Base-by-base conservation (phyloP, 306 rosid species). In the Echinosophora koreensis region DNA sequence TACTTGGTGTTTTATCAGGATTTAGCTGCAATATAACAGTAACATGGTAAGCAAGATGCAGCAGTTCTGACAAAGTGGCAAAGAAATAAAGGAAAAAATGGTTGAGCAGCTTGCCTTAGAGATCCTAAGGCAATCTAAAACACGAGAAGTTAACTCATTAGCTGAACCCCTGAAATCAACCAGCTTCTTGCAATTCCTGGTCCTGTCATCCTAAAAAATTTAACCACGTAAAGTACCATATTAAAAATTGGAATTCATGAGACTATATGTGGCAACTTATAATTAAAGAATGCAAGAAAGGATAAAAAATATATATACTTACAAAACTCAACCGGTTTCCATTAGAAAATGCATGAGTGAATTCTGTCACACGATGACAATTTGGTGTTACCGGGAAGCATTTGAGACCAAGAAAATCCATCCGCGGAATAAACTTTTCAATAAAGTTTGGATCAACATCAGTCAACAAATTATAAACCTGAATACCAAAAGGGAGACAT, bases 331-430 rank as follows among this genome's bases (percentile, higher is more conserved):
- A 84, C 41, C 85, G 85, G 51, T 79, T 91, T 38, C 88, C 96
- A 71, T 83, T 93, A 46, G 88, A 77, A 68, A 81, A 80, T 71
- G 90, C 83, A 86, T 83, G 87, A 59, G 69, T 52, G 16, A 89
- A 46, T 85, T 96, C 99, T 47, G 93, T 84, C 77, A 92, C 90
- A 13, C 98, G 97, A 78, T 91, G 97, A 79, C 84, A 71, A 84
- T 96, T 96, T 12, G 99, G 97, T 13, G 97, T 90, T 73, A 96
- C 97, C 4, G 85, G 91, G 81, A 96, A 92, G 80, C 86, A 71
- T 75, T 63, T 82, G 54, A 96, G 74, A 66, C 59, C 47, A 69
- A 89, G 83, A 74, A 91, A 86, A 71, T 84, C 86, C 63, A 34
- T 73, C 71, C 86, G 79, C 13, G 90, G 76, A 69, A 96, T 86